Percentiles rank a stretch among this genome's conserved stretches.
Evolutionary conservation across 1,284 basidiomycete species (phyloP).

Genomic region (Papiliotrema flavescens): DNA sequence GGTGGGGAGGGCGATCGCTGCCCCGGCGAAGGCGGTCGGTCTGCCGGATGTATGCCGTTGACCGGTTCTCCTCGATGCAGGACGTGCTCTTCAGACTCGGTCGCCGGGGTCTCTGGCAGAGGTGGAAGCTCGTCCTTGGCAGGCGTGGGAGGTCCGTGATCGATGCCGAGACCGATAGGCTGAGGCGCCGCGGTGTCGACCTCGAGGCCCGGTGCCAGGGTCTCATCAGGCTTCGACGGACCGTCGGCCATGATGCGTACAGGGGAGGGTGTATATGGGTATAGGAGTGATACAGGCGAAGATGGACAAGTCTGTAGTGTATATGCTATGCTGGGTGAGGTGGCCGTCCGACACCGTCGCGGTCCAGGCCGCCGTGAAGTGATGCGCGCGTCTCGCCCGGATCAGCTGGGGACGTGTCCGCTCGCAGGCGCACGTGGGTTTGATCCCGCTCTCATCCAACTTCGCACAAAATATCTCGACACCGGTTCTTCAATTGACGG

Average conservation of each 20-base stretch:
- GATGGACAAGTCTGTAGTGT: no score
- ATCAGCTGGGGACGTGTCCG: no score
- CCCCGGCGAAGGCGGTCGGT: not conserved
- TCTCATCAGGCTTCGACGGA: not conserved
- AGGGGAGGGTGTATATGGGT: not conserved
- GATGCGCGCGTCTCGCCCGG: no score
- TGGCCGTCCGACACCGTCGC: no score
- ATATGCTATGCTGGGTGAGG: no score
- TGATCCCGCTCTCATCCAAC: constrained; percentile 3
- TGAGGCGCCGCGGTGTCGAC: not conserved
- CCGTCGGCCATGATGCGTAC: not conserved
- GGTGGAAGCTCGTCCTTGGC: constrained; percentile 1
- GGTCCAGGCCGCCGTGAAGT: no score
- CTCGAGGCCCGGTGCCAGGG: not conserved
- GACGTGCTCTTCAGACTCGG: not conserved
- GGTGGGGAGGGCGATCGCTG: not conserved
- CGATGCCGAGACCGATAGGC: constrained; percentile 3
- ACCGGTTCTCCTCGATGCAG: not conserved
- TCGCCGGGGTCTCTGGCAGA: not conserved
- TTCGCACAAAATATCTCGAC: no score
- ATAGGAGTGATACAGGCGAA: no score
- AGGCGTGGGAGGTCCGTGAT: constrained; percentile 5
- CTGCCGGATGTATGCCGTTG: constrained; percentile 1
- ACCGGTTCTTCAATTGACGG: no score
- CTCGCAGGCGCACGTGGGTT: constrained; percentile 1